Evolutionary conservation across 768 basidiomycete genomes (phyloP).

Genomic region (Mycena olivaceomarginata): DNA sequence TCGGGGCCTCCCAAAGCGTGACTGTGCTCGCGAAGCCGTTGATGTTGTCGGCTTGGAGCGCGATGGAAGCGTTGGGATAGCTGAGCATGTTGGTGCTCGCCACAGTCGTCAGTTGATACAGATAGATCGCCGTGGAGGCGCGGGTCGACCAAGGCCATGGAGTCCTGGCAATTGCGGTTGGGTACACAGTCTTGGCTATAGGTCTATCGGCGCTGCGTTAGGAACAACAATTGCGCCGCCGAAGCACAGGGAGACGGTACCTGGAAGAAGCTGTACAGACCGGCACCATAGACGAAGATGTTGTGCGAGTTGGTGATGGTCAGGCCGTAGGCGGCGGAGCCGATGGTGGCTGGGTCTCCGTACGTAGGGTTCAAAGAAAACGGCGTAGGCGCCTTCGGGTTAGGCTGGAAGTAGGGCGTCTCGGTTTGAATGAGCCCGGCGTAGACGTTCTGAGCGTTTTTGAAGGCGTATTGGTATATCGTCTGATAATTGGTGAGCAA

Average conservation of each 20-base stretch:
- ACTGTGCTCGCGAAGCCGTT: conserved; percentile 68
- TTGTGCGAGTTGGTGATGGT: conserved; percentile 61
- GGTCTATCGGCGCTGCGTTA: neutral
- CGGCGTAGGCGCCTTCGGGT: conserved; percentile 64
- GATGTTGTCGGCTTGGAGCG: conserved; percentile 58
- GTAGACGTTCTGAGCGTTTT: conserved; percentile 67
- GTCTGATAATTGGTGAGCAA: neutral
- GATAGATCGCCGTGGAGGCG: conserved; percentile 58
- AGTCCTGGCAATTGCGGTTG: conserved; percentile 24
- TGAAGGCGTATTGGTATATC: conserved; percentile 64
- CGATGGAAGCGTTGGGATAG: conserved; percentile 57
- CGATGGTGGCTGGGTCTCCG: conserved; percentile 54
- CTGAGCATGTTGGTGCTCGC: conserved; percentile 65
- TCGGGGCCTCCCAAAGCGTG: no score
- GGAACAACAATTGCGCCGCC: no score
- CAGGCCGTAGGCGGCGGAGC: conserved; percentile 62
- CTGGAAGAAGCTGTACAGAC: conserved; percentile 74
- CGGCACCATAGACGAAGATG: conserved; percentile 70
- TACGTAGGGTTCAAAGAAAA: conserved; percentile 58
- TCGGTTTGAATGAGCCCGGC: conserved; percentile 73
- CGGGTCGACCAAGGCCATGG: conserved; percentile 54
- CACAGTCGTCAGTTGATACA: conserved; percentile 70
- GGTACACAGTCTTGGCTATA: conserved; percentile 19
- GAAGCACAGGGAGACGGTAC: conserved; percentile 51
- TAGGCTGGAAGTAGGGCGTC: conserved; percentile 72